phyloP scores from a whole-genome alignment of 768 basidiomycete species.

The Russula dissimulans region DNA sequence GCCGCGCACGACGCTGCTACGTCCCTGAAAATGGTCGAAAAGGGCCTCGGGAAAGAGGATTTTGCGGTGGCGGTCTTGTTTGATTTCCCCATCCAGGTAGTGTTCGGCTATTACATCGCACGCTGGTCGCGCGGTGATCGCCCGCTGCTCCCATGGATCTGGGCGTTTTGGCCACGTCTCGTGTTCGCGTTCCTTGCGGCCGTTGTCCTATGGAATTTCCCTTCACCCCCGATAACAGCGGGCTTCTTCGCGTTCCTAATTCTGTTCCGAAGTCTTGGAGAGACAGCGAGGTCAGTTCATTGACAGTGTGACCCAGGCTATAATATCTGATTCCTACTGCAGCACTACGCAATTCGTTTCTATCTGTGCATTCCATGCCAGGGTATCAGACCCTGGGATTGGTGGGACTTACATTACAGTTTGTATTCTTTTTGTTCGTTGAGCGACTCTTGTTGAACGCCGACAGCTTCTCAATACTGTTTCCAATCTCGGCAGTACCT shows the following conservation, averaged over 20 bases:
- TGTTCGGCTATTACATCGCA: conserved; percentile 89
- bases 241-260: conserved; percentile 78
- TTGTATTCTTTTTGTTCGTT: conserved; percentile 22
- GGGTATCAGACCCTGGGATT: conserved; percentile 90
- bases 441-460: background rate
- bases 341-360: conserved; percentile 98
- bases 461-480: conserved; percentile 86
- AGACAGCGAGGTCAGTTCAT: conserved; percentile 67
- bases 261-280: conserved; percentile 69
- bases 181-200: conserved; percentile 63
- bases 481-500: conserved; percentile 94
- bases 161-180: conserved; percentile 84
- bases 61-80: conserved; percentile 87
- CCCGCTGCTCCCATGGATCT: conserved; percentile 81
- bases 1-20: conserved; percentile 91
- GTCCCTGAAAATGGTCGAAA: conserved; percentile 90
- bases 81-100: conserved; percentile 95
- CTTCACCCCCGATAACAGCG: conserved; percentile 58
- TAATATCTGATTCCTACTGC: background rate
- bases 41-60: conserved; percentile 91
- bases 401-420: conserved; percentile 99
- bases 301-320: background rate
- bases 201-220: conserved; percentile 78
- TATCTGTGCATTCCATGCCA: conserved; percentile 94
- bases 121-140: conserved; percentile 78